Conservation (phyloP, 225 moss, liverwort and hornwort genomes). For the Sphagnum tenellum region DNA sequence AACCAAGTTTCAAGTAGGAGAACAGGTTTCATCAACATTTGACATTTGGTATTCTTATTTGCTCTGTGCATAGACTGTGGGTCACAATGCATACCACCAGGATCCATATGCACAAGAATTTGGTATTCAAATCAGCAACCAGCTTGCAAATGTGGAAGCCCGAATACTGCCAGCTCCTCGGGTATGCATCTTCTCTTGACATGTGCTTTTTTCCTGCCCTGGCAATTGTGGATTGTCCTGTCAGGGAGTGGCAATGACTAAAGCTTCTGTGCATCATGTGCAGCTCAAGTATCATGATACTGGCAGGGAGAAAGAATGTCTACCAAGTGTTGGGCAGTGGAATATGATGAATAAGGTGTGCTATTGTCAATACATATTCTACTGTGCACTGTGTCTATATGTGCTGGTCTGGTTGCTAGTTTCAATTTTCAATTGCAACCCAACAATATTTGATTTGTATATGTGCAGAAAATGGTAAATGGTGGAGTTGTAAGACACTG, state of each 20-base stretch:
- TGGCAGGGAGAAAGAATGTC: conserved; percentile 6
- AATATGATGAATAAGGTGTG: conserved; percentile 8
- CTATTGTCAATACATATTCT: too few relatives aligned
- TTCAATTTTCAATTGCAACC: too few relatives aligned
- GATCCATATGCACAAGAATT: conserved; percentile 5
- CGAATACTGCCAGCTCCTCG: conserved; percentile 5
- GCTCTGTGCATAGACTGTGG: not conserved
- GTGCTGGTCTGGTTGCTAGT: not conserved
- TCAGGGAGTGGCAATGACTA: too few relatives aligned
- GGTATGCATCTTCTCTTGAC: conserved; percentile 15
- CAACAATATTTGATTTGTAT: too few relatives aligned
- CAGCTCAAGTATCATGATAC: conserved; percentile 15
- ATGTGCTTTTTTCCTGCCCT: not conserved
- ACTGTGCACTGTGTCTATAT: too few relatives aligned
- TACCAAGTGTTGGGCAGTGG: conserved; percentile 6
- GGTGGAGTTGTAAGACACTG: conserved; percentile 2
- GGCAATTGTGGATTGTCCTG: too few relatives aligned
- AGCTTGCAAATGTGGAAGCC: conserved; percentile 4
- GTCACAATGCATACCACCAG: conserved; percentile 2
- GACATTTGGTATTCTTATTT: too few relatives aligned
- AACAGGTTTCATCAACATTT: too few relatives aligned
- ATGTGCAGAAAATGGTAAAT: conserved; percentile 43
- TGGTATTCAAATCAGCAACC: conserved; percentile 4
- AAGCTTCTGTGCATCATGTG: not conserved
- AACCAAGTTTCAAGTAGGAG: too few relatives aligned